Base-by-base conservation (phyloP, 108 stramenopile species). In the Nitzschia sp. region DNA sequence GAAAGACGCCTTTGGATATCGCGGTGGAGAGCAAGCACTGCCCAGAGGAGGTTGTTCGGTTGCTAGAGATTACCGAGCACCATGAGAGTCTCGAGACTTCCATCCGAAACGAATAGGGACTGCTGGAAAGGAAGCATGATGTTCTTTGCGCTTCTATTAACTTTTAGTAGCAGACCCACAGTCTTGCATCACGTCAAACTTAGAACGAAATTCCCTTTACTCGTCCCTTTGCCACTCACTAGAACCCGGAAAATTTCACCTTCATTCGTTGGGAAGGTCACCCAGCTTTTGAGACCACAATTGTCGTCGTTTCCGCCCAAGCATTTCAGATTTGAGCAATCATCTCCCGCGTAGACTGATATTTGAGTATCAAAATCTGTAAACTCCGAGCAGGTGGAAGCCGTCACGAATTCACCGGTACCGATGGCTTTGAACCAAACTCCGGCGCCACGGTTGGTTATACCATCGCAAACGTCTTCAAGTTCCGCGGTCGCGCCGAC, bases 281-380 rank as follows among this genome's bases (percentile, higher is more conserved):
- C 27, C 28, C 3, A 27, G 11, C 47, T 49, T 8, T 27, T 4
- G 4, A 6, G 6, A 46, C 46, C 64, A 64, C 64, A 64, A 24
- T 23, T 15, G 17, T 64, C 11, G 26, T 61, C 59, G 45, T 62
- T 61, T 5, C 56, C 60, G 8, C 3, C 60, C 17, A 71, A 4
- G 26, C 70, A 71, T 8, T 54, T 11, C 24, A 64, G n/a, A n/a
- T n/a, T n/a, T n/a, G n/a, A n/a, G 11, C 29, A 6, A 25, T 28
- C 25, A 33, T 30, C 58, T n/a, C 58, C 58, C 23, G 29, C n/a
- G 21, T 24, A 63, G 18, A 63, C 36, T 8, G 61, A 63, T 11
- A 63, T 45, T 26, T 46, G 36, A 55, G 53, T 56, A 27, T 68
- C 54, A 42, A 38, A 68, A 33, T 68, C 28, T n/a, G 54, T 68